These are phyloP conservation scores for Monosporozyma servazzii DNA, from an alignment of 805 yeast species.

Conservation along the genomic window DNA sequence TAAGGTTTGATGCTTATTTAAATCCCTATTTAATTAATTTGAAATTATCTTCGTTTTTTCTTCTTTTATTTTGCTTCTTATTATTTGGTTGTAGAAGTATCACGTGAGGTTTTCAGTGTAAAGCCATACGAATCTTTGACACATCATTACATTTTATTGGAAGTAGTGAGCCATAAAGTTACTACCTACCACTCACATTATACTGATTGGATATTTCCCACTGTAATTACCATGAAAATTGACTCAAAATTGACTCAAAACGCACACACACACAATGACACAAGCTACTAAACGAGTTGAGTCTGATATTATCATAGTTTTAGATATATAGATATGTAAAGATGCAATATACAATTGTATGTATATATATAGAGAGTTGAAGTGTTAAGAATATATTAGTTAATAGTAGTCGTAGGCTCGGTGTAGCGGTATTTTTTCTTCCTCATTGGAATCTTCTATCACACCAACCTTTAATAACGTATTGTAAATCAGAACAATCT, in stretches of 20 bases:
- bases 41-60: not conserved
- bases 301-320: not conserved
- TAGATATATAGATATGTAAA: not conserved
- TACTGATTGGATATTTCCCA: too few species aligned
- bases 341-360: not conserved
- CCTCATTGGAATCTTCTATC: conserved; percentile 18
- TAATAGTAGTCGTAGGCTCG: not conserved
- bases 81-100: not conserved
- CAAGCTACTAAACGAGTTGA: not conserved
- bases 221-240: too few species aligned
- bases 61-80: not conserved
- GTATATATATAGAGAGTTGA: not conserved
- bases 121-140: too few species aligned
- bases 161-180: not conserved
- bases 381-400: not conserved
- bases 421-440: not conserved
- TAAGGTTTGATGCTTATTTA: not conserved
- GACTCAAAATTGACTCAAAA: not conserved
- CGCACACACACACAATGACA: not conserved
- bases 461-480: conserved; percentile 31
- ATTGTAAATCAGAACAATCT: conserved; percentile 17
- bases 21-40: not conserved
- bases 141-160: too few species aligned
- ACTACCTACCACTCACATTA: too few species aligned
- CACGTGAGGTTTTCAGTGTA: not conserved